Evolutionary conservation across 805 yeast species (phyloP), one percentile per base, ranked within the genome.

Genomic region (Kazachstania viticola): DNA sequence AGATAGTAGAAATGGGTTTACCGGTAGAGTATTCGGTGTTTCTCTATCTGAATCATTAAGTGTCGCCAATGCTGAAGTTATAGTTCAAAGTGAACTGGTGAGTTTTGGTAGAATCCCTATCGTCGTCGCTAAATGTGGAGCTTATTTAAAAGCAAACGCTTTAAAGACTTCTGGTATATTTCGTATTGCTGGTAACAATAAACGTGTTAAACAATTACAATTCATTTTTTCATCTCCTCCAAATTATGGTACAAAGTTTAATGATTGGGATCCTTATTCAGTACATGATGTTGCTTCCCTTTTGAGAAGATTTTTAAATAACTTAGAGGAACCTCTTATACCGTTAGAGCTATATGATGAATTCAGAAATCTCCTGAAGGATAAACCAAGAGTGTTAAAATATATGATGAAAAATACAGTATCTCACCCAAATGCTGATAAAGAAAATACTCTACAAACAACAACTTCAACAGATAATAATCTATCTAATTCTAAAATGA

Each of bases 251-350:
- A 72, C 84, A 31, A 79, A 79, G 43, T 67, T 87, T 28, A 46
- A 45, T 21, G 72, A 71, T 42, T 91, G 97, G 98, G 85, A 82
- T 30, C 88, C 94, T 0, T 91, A 74, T 58, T 83, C 85, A 1
- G 96, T 88, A 9, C 98, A 91, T 59, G 99, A 91, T 56, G 96
- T 95, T 1, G 94, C 97, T 2, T 81, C 91, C 14, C 65, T 91
- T 15, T 69, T 91, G 36, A 69, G 97, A 51, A 65, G 98, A 35
- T 91, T 72, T 53, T 65, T 91, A 39, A 84, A 85, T 49, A 76
- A 84, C 28, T 67, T 91, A 34, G 93, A 95, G 1, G 97, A 91
- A 48, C 97, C 97, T 0, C 65, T 91, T 34, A 75, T 91, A 14
- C 95, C 97, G 1, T 61, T 83, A 22, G 68, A 68, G 4, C 58